phyloP scores from a whole-genome alignment of 2,329 filamentous ascomycete species.

The Cordyceps cateniannulata region DNA sequence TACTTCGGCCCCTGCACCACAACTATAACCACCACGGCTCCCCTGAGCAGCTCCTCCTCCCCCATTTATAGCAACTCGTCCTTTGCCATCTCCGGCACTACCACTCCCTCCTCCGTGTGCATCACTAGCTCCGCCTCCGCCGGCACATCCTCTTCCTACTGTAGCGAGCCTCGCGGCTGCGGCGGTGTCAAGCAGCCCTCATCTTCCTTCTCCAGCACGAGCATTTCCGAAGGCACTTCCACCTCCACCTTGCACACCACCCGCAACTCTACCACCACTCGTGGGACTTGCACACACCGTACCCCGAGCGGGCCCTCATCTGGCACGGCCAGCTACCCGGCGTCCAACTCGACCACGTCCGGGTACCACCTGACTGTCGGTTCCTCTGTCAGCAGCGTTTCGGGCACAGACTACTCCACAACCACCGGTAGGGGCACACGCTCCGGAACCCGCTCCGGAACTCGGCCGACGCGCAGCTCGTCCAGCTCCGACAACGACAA shows the following conservation, averaged over 20 bases:
- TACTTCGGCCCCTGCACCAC: slow-evolving; percentile 12
- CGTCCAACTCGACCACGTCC: not conserved
- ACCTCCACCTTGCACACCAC: not conserved
- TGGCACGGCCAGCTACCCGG: not conserved
- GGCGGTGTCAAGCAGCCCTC: slow-evolving; percentile 7
- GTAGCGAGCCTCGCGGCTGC: slow-evolving; percentile 13
- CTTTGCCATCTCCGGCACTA: not conserved
- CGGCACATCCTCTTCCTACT: slow-evolving; percentile 1
- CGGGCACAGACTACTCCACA: not conserved
- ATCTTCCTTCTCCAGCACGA: not conserved
- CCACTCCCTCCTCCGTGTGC: not conserved
- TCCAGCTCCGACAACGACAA: not conserved
- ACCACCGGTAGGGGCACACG: not conserved
- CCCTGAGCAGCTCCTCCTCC: not conserved
- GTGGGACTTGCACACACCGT: not conserved
- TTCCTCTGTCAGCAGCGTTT: too few species aligned
- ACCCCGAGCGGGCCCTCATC: not conserved
- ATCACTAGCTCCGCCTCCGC: not conserved
- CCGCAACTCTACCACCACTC: not conserved
- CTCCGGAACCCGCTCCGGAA: not conserved
- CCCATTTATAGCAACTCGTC: not conserved
- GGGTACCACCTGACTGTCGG: too few species aligned
- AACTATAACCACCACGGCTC: not conserved
- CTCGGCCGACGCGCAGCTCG: not conserved
- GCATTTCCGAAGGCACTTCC: not conserved